Base-by-base conservation (phyloP, 106 monocot species). In the Ottelia alismoides region DNA sequence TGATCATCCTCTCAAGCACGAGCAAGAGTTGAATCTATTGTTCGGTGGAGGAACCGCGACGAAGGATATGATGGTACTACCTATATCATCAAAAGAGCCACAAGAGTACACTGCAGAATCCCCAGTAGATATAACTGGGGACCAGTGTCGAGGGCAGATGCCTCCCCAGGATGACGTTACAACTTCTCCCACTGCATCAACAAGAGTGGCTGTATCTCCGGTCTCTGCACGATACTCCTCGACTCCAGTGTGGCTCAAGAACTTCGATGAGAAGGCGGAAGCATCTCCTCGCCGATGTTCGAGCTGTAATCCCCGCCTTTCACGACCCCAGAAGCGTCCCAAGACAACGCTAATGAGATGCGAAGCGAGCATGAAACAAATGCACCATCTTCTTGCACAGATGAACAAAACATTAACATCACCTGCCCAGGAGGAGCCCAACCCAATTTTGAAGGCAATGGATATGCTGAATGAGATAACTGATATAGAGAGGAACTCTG, bases 291-390 rank as follows among this genome's bases (percentile, higher is more conserved):
- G 30, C 24, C 32, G 20, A 32, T 32, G 31, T 26, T 23, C 10
- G 10, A 23, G 35, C 20, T 14, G 28, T 23, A 6, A 31, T 20
- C 22, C 60, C 30, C 35, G 18, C 11, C 18, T 20, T 3, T 27
- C 20, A 35, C 7, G 52, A 26, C 25, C 53, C 14, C 53, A 64
- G 25, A 64, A 64, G 32, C 64, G 64, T n/a, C 17, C 43, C 19
- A 44, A 53, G 2, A 14, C 44, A 22, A 43, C n/a, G 14, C 43
- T 43, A 18, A 3, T 19, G 20, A 45, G 19, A 25, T 53, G 31
- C 44, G 64, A 64, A 26, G 28, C 21, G 19, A 53, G 64, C 53
- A 51, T 64, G 53, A 64, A 54, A n/a, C 64, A 64, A 52, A 53
- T 64, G 35, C 53, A 30, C 20, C 53, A 64, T 11, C 20, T 64